Evolutionary conservation across 2,329 filamentous ascomycete species (phyloP).

Genomic region (Aspergillus terreus): DNA sequence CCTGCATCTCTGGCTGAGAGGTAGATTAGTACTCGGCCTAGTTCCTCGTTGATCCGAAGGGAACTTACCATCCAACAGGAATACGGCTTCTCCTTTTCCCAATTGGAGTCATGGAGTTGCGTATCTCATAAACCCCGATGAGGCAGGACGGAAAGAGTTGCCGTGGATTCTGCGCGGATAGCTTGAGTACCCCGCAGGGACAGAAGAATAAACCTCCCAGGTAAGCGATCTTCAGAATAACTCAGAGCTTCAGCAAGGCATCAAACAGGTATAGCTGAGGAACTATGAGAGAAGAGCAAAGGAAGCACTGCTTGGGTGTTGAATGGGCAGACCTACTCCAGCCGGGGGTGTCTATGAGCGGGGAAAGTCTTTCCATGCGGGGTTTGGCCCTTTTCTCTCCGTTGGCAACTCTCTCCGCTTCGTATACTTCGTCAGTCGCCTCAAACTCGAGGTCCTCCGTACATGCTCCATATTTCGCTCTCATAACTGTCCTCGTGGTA

Average conservation of each 20-base stretch:
- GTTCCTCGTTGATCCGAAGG: background rate
- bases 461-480: too few species aligned
- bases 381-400: too few species aligned
- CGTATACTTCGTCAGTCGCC: background rate
- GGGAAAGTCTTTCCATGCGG: conserved; percentile 5
- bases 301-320: too few species aligned
- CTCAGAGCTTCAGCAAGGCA: too few species aligned
- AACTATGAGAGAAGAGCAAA: too few species aligned
- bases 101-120: conserved; percentile 10
- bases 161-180: background rate
- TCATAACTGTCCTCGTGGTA: too few species aligned
- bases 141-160: conserved; percentile 18
- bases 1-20: conserved; percentile 20
- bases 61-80: conserved; percentile 19
- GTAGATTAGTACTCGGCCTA: background rate
- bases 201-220: background rate
- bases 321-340: too few species aligned
- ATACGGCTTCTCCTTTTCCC: conserved; percentile 16
- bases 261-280: too few species aligned
- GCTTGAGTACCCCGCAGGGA: background rate
- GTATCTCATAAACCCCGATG: background rate
- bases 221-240: too few species aligned
- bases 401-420: conserved; percentile 4
- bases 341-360: background rate
- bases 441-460: background rate